These are phyloP conservation scores for Aspergillus sp. DNA, from an alignment of 2,329 filamentous ascomycete species.

Conservation along the genomic window DNA sequence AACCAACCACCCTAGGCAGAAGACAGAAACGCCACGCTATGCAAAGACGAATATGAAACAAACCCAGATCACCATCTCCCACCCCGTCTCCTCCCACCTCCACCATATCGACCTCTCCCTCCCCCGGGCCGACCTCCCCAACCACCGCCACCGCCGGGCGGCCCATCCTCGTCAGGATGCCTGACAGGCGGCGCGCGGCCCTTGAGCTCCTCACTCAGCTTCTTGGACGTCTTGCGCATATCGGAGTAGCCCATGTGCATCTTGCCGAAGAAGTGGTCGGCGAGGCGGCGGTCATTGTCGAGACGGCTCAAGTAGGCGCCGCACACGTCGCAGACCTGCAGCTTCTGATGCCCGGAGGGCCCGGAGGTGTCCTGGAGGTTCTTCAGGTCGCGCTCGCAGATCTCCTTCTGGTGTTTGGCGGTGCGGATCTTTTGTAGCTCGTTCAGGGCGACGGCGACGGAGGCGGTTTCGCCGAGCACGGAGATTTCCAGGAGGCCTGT, in stretches of 20 bases:
- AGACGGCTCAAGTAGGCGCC: constrained; percentile 86
- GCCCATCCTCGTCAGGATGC: constrained; percentile 43
- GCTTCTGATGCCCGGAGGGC: constrained; percentile 89
- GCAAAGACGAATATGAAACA: constrained; percentile 7
- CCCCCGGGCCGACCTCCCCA: constrained; percentile 33
- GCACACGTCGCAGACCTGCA: constrained; percentile 97
- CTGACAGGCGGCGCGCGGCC: constrained; percentile 54
- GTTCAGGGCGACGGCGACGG: constrained; percentile 71
- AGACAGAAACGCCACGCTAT: constrained; percentile 1
- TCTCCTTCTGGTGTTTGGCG: constrained; percentile 69
- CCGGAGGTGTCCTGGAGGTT: constrained; percentile 84
- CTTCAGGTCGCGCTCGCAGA: constrained; percentile 81
- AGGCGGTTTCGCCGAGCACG: constrained; percentile 70
- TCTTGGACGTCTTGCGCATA: constrained; percentile 89
- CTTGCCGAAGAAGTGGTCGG: constrained; percentile 98
- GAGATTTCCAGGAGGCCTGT: constrained; percentile 77
- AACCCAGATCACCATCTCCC: constrained; percentile 29
- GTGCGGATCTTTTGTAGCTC: constrained; percentile 81
- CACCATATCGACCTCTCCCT: constrained; percentile 33
- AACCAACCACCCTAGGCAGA: constrained; percentile 2
- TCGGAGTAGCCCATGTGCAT: constrained; percentile 98
- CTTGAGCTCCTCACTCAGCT: constrained; percentile 79
- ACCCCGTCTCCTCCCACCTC: constrained; percentile 38
- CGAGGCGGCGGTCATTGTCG: constrained; percentile 86
- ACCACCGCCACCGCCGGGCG: constrained; percentile 41